Evolutionary conservation across 345 rosid genomes (phyloP), one percentile per base, ranked within the genome.

Genomic region (Salix brachista): DNA sequence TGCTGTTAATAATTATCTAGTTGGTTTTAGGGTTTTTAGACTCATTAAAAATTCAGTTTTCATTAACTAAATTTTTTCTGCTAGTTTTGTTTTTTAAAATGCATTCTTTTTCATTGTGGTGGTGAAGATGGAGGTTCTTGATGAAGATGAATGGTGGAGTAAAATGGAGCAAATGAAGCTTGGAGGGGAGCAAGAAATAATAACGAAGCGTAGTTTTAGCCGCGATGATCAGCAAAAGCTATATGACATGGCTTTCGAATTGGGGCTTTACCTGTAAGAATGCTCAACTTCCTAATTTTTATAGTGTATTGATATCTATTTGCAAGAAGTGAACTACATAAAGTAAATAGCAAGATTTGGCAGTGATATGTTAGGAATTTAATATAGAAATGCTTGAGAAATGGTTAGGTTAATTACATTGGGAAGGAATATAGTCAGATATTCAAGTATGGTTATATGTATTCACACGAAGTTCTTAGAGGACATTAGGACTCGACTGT

Each of bases 211-310:
- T 69, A 93, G 85, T 69, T 93, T 83, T 73, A 93, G 92, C 81
- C 85, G 93, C 0, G 70, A 79, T 2, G 96, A 95, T 79, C 99
- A 90, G 81, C 90, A 95, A 79, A 84, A 75, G 26, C 82, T 95
- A 37, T 79, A 80, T 44, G 94, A 90, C 76, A 90, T 95, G 94
- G 97, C 98, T 77, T 80, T 56, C 80, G 86, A 90, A 78, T 54
- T 89, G 58, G 96, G 90, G 50, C 93, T 93, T 82, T 82, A 93
- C 91, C 93, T 95, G 99, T 95, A 91, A 89, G 97, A 83, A 1
- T 32, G 30, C 44, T 68, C 69, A 6, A 5, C 19, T 75, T 48
- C 54, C 19, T 48, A 48, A 48, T 48, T 48, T 48, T 1, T 17
- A 4, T 16, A 48, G 6, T 48, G 54, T 48, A 48, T 17, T 17